phyloP scores from a whole-genome alignment of 2,329 filamentous ascomycete genomes.

The Aspergillus arachidicola region DNA sequence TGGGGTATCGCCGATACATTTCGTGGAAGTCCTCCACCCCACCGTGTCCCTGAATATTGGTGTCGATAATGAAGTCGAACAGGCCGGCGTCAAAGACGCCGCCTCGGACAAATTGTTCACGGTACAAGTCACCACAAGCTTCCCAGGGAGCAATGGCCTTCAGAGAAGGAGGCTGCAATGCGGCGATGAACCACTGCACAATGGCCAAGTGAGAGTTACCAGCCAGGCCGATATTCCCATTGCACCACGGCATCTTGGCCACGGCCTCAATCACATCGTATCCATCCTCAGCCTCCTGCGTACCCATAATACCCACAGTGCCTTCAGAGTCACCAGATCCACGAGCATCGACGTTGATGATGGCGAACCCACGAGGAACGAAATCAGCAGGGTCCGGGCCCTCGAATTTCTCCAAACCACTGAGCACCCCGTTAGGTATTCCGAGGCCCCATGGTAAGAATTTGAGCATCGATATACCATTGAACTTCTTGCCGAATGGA shows the following conservation, averaged over 20 bases:
- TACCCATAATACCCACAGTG: neutral
- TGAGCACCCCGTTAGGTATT: neutral
- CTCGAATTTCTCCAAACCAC: neutral
- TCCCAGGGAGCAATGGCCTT: constrained; percentile 3
- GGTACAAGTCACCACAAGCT: neutral
- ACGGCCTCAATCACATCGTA: constrained; percentile 18
- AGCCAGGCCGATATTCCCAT: constrained; percentile 15
- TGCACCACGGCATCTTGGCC: constrained; percentile 15
- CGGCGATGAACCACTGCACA: constrained; percentile 13
- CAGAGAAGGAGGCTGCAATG: neutral
- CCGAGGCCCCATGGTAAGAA: neutral
- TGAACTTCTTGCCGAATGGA: neutral
- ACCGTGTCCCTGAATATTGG: constrained; percentile 10
- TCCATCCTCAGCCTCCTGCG: neutral
- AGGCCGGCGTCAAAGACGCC: neutral
- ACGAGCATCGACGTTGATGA: constrained; percentile 1
- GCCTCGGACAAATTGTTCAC: neutral
- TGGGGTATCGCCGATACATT: constrained; percentile 6
- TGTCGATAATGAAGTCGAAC: constrained; percentile 12
- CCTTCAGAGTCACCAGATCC: neutral
- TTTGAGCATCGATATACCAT: neutral
- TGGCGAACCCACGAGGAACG: neutral
- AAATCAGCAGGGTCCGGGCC: constrained; percentile 1
- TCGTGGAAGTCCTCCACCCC: constrained; percentile 10
- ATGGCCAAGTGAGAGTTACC: constrained; percentile 19